Evolutionary conservation across 2,329 filamentous ascomycete species (phyloP).

Genomic region (Huntiella bhutanensis): DNA sequence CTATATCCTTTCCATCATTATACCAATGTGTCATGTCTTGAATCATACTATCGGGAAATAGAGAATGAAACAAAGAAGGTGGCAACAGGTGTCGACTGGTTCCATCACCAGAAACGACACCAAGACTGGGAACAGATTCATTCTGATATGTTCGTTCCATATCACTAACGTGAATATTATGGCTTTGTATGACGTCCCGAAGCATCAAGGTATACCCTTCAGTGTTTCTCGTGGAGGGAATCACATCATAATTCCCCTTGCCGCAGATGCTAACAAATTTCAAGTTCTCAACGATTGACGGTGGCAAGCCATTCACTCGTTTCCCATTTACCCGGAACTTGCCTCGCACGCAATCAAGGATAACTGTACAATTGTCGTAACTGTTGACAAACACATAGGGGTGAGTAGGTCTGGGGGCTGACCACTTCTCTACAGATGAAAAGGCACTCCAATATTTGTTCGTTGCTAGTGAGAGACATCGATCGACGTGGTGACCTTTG

Average conservation of each 20-base stretch:
- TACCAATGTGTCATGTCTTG: conserved; percentile 29
- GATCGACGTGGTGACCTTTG: too few species aligned
- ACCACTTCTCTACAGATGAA: background rate
- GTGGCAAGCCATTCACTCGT: conserved; percentile 28
- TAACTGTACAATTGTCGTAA: background rate
- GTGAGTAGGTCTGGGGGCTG: too few species aligned
- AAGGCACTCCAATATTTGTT: background rate
- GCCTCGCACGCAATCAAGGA: conserved; percentile 30
- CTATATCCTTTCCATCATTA: conserved; percentile 13
- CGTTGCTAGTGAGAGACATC: too few species aligned
- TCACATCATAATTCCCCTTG: conserved; percentile 22
- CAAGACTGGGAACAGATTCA: conserved; percentile 18
- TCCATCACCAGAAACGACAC: conserved; percentile 11
- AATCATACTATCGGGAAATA: conserved; percentile 21
- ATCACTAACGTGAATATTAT: conserved; percentile 21
- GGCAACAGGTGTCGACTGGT: conserved; percentile 19
- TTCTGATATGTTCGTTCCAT: background rate
- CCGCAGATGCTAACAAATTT: conserved; percentile 28
- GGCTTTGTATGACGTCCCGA: conserved; percentile 13
- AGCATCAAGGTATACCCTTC: conserved; percentile 17
- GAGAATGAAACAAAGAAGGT: conserved; percentile 13
- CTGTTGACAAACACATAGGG: too few species aligned
- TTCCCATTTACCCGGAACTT: conserved; percentile 32
- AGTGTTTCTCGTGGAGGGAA: conserved; percentile 19
- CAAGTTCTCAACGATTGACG: conserved; percentile 22